Base-by-base conservation (phyloP, 2,329 filamentous ascomycete species). In the Fusarium hainanense region DNA sequence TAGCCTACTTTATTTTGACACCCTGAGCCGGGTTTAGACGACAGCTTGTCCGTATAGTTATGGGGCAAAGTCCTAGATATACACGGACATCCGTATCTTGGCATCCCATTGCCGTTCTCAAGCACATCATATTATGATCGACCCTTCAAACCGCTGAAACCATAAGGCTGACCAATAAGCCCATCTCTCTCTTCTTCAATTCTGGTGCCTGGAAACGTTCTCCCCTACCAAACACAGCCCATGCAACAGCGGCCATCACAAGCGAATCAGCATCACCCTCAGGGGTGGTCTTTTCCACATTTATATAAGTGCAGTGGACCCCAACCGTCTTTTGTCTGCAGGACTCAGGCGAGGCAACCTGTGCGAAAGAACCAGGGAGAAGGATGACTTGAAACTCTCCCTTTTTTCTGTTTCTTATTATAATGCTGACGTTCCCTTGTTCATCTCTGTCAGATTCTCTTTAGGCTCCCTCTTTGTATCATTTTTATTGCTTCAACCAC, bases 191-290 rank as follows among this genome's bases (percentile, higher is more conserved):
- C 63, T 59, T 43, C 10, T 12, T 28, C 27, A 62, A 52, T 63
- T 61, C 68, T 63, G 73, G 64, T 70, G 72, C 68, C 73, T 75
- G 63, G 67, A 67, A 66, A 49, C 30, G 12, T 6, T 14, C 3
- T n/a, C n/a, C 34, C 13, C 65, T 37, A 73, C 70, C 70, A 68
- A 70, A 72, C 66, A 72, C 66, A 69, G 68, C 70, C 74, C 76
- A 71, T 74, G 72, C 51, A 73, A 77, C 69, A 75, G 56, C 58
- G 75, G 72, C 63, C 76, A 58, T 64, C 78, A 79, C 72, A 73
- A 76, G 73, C 74, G 72, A 76, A 76, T 76, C 74, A 75, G 44
- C 47, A 1, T 7, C 4, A n/a, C 11, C 30, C 14, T 40, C 28
- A 48, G 43, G 56, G 52, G 18, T 28, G 10, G 44, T 18, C 37